Evolutionary conservation across 1,284 basidiomycete species (phyloP).

Genomic region (Fomitopsis schrenkii): DNA sequence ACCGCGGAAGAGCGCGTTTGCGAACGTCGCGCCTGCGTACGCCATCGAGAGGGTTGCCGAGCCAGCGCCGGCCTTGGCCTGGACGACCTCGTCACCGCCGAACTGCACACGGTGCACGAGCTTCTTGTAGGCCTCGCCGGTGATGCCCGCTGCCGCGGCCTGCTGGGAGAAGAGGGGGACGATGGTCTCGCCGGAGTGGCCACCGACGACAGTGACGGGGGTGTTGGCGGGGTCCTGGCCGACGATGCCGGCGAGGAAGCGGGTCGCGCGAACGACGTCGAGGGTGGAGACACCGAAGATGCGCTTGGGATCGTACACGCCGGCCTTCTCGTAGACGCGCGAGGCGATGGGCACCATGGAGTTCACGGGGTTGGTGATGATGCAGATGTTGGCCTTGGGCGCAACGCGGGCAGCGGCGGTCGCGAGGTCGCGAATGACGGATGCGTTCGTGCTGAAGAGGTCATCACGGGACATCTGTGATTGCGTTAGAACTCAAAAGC

Average conservation of each 20-base stretch:
- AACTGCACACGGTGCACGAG: constrained; percentile 92
- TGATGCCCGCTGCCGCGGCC: constrained; percentile 55
- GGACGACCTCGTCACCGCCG: constrained; percentile 92
- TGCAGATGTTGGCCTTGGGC: constrained; percentile 88
- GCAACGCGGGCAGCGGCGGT: constrained; percentile 82
- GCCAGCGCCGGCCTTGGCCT: constrained; percentile 88
- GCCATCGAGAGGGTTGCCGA: constrained; percentile 90
- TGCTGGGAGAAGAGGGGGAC: constrained; percentile 92
- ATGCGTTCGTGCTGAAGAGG: constrained; percentile 97
- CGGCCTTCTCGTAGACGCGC: constrained; percentile 88
- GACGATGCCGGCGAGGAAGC: constrained; percentile 81
- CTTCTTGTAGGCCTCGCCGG: constrained; percentile 65
- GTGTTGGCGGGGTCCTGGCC: constrained; percentile 67
- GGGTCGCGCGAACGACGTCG: constrained; percentile 93
- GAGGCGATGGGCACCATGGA: constrained; percentile 98
- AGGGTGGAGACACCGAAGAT: constrained; percentile 93
- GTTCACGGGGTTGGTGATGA: constrained; percentile 97
- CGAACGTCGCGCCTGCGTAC: constrained; percentile 89
- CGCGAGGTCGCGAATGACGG: constrained; percentile 95
- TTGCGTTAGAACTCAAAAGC: constrained; percentile 9
- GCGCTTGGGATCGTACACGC: constrained; percentile 84
- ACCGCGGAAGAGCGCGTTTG: constrained; percentile 79
- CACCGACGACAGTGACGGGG: constrained; percentile 87
- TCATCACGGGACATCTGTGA: constrained; percentile 94
- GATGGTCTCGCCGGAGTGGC: constrained; percentile 96